Base-by-base conservation (phyloP, 1,139 yeast species). In the Geotrichum histeridarum region DNA sequence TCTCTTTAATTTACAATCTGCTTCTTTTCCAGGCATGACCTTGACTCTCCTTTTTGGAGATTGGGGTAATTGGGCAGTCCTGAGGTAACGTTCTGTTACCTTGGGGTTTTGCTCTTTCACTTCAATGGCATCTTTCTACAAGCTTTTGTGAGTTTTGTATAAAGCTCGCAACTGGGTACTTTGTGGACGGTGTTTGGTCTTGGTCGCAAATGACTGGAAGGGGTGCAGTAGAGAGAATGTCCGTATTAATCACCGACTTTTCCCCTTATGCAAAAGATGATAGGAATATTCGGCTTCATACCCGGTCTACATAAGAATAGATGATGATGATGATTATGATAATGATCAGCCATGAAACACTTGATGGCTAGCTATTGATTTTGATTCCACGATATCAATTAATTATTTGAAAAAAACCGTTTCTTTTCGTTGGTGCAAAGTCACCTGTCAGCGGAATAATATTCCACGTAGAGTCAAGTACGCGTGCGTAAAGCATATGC, bases 241-340 rank as follows among this genome's bases (percentile, higher is more conserved):
- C 53, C 49, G 53, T 50, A 43, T 50, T 50, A 50, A 50, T 50
- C 53, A 43, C 53, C 53, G 53, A 50, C 47, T 33, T 17, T 43
- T 44, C 48, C 42, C 31, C n/a, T 22, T 22, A 4, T 38, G 45
- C 41, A 32, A 27, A 27, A 8, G 31, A 8, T 32, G 14, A 8
- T 18, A 43, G 53, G 47, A 47, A 43, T 42, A 42, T 42, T 50
- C 53, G 53, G 53, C 49, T 50, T 50, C 53, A 50, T 50, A 50
- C 27, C 35, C 53, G 53, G 53, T 44, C 49, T 50, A 50, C 53
- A 50, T 48, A 14, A 18, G 8, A 8, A 12, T 22, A 11, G 17
- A 45, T 18, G 8, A 32, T 45, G 14, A 15, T 33, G n/a, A 11
- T 33, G 18, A 9, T 18, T 3, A 47, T n/a, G 31, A 27, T n/a